Evolutionary conservation across 208 protist species (phyloP).

Genomic region (Polymyxa betae): DNA sequence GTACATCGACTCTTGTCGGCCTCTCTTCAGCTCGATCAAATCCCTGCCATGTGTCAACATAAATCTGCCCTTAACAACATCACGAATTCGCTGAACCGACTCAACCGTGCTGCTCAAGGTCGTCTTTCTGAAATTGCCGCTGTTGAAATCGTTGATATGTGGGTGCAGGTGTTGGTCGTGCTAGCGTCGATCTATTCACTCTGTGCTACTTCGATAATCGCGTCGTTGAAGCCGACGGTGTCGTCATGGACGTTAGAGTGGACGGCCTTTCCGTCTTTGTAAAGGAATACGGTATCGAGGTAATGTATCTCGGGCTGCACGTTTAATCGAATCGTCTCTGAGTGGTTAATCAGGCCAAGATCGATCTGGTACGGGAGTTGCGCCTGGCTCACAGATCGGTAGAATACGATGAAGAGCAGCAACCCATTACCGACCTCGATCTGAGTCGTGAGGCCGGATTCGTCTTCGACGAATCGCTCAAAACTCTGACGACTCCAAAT

Average conservation of each 20-base stretch:
- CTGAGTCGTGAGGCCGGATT: background rate
- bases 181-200: conserved; percentile 74
- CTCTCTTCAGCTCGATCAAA: conserved; percentile 63
- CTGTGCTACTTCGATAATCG: conserved; percentile 72
- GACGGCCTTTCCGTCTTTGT: conserved; percentile 71
- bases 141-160: background rate
- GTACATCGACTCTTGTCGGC: conserved; percentile 84
- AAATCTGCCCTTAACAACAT: conserved; percentile 60
- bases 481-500: background rate
- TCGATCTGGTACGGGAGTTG: background rate
- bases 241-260: conserved; percentile 73
- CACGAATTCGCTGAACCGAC: conserved; percentile 70
- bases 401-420: background rate
- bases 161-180: conserved; percentile 65
- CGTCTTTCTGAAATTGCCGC: background rate
- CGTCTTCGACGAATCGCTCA: background rate
- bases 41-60: conserved; percentile 61
- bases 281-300: conserved; percentile 61
- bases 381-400: background rate
- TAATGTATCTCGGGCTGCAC: background rate
- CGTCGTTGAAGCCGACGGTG: conserved; percentile 64
- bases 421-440: background rate
- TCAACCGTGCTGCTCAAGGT: conserved; percentile 74
- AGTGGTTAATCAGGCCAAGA: background rate
- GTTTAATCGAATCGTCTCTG: background rate